Conservation (phyloP, 1,284 basidiomycete species). For the Leccinum fuscescens region DNA sequence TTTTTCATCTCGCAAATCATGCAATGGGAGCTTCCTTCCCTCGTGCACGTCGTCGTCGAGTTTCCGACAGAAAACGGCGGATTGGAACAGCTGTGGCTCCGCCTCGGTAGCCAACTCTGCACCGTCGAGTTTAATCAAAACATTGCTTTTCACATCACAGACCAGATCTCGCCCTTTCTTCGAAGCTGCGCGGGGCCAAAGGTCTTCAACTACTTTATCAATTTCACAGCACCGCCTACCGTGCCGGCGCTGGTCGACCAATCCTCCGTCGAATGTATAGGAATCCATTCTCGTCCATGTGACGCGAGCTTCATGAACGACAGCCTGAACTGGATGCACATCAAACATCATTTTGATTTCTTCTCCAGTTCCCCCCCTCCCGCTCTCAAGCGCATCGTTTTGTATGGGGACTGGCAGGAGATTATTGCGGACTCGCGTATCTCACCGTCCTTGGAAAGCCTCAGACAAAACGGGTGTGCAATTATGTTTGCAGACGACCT, state of each 20-base stretch:
- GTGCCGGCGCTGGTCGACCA: constrained; percentile 28
- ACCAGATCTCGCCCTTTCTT: constrained; percentile 48
- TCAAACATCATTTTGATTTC: constrained; percentile 47
- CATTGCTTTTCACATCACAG: constrained; percentile 48
- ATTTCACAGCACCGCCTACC: constrained; percentile 45
- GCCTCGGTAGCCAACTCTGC: constrained; percentile 49
- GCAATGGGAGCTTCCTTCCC: constrained; percentile 53
- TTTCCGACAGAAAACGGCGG: constrained; percentile 28
- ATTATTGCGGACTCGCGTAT: constrained; percentile 38
- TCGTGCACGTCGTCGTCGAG: constrained; percentile 41
- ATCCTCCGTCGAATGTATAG: constrained; percentile 41
- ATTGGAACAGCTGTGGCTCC: constrained; percentile 43
- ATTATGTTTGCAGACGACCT: constrained; percentile 15
- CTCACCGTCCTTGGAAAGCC: constrained; percentile 11
- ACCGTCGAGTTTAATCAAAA: constrained; percentile 57
- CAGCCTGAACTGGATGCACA: constrained; percentile 37
- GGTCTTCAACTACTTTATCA: constrained; percentile 55
- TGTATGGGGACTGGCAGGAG: constrained; percentile 52
- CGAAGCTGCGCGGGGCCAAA: constrained; percentile 45
- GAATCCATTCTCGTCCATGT: constrained; percentile 50
- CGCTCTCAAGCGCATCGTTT: constrained; percentile 37
- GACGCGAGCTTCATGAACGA: constrained; percentile 30
- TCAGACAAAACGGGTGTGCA: constrained; percentile 23
- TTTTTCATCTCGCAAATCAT: constrained; percentile 48
- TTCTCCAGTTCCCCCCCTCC: constrained; percentile 40